A percentile compares a stretch with the other conserved stretches of the same genome.
Conservation (phyloP, 768 basidiomycete genomes). For the Psilocybe cubensis region DNA sequence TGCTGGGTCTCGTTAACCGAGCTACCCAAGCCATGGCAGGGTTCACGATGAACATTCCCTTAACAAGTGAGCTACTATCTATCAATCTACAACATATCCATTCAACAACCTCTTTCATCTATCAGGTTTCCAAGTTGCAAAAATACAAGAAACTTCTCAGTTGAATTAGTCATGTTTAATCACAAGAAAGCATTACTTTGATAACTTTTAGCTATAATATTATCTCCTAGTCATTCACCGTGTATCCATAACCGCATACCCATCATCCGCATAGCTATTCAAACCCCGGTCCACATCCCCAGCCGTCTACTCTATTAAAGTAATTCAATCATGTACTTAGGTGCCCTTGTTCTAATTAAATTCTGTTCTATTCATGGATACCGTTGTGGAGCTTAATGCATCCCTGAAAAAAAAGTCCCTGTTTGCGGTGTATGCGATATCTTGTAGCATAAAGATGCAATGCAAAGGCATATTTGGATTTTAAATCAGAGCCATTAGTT, state of each 20-base stretch:
- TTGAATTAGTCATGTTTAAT: background rate
- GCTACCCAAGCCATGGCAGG: conserved; percentile 22
- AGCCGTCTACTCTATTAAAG: too few relatives aligned
- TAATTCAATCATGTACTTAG: background rate
- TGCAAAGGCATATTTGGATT: too few relatives aligned
- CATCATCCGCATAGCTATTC: too few relatives aligned
- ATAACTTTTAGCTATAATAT: too few relatives aligned
- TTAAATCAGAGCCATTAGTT: too few relatives aligned
- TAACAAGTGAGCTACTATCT: conserved; percentile 16
- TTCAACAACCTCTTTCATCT: background rate
- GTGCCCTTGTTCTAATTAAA: background rate
- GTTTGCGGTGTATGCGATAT: too few relatives aligned
- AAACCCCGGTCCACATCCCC: too few relatives aligned
- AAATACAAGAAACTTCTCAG: conserved; percentile 21
- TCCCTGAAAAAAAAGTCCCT: too few relatives aligned
- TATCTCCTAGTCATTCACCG: too few relatives aligned
- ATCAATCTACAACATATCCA: background rate
- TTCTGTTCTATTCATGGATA: background rate
- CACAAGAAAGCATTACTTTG: too few relatives aligned
- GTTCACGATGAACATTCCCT: conserved; percentile 22
- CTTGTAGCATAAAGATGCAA: too few relatives aligned
- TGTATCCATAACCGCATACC: too few relatives aligned
- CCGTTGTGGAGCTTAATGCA: background rate
- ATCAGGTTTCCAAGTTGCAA: conserved; percentile 23
- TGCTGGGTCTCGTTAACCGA: conserved; percentile 18